Evolutionary conservation across 176 grass and related monocot species (phyloP), one percentile per base, ranked within the genome.

Genomic region (Rhynchospora pubera): DNA sequence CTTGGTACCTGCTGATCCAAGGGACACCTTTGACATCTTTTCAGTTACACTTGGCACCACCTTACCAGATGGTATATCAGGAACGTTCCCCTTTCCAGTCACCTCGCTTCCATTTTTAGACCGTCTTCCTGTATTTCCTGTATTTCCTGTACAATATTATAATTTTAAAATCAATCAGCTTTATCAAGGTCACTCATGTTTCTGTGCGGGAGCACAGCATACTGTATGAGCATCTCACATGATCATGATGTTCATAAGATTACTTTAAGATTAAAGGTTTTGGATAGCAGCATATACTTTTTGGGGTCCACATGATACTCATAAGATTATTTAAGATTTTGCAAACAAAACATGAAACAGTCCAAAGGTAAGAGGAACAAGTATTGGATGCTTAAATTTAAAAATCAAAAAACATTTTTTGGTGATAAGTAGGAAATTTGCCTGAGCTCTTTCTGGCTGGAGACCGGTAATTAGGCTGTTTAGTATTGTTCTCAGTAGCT

Each of bases 371-470:
- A 18, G 72, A 56, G 13, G 50, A 50, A 56, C 18, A 24, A 76
- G 24, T 77, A 53, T 56, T 13, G 7, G 22, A n/a, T 56, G 23
- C 24, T 30, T 55, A 32, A 15, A 16, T 32, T 55, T 13, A 34
- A 32, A 77, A 32, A 77, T 34, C 23, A 28, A 9, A 77, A 9
- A 19, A 7, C 18, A 1, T 15, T 3, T 3, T 46, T 67, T 86
- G 28, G 24, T 53, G 59, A 44, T 59, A 72, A 19, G 81, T 24
- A 84, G 42, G 11, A 83, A 85, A 82, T 79, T 87, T 94, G 55
- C 96, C 92, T 88, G 86, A 85, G 64, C 85, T 95, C 83, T 90
- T 93, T 87, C 89, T 91, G 71, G 89, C 86, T 13, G 84, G 74
- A 81, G 90, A 86, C 24, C 86, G 83, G 73, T 82, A 87, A 9